Evolutionary conservation across 2,329 filamentous ascomycete genomes (phyloP).

Genomic region (Alternaria tenuissima): DNA sequence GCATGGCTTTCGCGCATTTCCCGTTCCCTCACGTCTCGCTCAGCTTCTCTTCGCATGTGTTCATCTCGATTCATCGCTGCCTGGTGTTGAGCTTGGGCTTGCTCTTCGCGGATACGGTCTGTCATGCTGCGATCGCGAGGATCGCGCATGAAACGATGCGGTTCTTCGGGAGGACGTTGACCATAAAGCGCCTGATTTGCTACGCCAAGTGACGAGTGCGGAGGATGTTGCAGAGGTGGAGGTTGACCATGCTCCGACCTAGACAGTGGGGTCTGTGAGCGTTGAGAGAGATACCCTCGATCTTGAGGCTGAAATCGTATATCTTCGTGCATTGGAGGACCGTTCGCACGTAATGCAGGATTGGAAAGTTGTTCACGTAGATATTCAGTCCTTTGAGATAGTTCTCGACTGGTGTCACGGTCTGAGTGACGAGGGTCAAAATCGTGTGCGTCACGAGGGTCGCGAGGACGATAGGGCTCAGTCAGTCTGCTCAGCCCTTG

Average conservation of each 20-base stretch:
- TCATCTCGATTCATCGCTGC: constrained; percentile 35
- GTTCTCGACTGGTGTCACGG: constrained; percentile 45
- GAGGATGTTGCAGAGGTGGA: constrained; percentile 43
- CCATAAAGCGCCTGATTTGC: constrained; percentile 37
- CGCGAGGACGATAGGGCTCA: constrained; percentile 41
- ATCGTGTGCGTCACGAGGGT: constrained; percentile 41
- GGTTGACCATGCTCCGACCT: constrained; percentile 39
- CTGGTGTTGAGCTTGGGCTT: constrained; percentile 34
- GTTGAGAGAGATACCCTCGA: constrained; percentile 37
- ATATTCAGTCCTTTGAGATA: constrained; percentile 41
- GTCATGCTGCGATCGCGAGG: constrained; percentile 35
- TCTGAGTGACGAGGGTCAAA: constrained; percentile 42
- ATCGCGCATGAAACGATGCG: constrained; percentile 32
- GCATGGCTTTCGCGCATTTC: constrained; percentile 29
- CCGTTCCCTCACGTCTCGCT: constrained; percentile 33
- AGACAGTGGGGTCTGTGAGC: constrained; percentile 47
- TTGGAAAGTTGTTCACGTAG: constrained; percentile 43
- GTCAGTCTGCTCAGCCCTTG: constrained; percentile 33
- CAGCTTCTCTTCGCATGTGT: constrained; percentile 30
- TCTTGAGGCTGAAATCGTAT: constrained; percentile 42
- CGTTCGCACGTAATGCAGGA: constrained; percentile 29
- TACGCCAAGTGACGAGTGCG: constrained; percentile 41
- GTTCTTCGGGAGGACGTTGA: constrained; percentile 41
- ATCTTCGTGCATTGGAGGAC: constrained; percentile 38
- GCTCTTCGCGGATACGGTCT: constrained; percentile 43